Evolutionary conservation across 202 grass and related monocot species (phyloP), one percentile per base, ranked within the genome.

Genomic region (Digitaria exilis): DNA sequence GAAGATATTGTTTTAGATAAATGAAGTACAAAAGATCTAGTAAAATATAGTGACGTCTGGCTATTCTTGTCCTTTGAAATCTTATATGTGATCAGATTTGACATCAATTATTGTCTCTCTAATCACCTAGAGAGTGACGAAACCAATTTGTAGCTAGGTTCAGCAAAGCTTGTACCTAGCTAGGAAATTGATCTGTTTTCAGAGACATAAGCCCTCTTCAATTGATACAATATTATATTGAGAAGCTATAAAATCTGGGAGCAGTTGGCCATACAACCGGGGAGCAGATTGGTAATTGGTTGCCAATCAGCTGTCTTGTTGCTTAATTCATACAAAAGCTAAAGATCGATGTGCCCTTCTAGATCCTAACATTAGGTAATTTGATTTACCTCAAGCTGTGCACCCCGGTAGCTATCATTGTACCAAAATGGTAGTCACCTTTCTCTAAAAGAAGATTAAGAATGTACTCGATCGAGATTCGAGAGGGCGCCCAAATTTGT

Each of bases 321-420:
- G 51, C 73, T 61, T 61, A 65, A 70, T 70, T 69, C 50, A 70
- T 51, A 65, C 73, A 78, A 78, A 85, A 61, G 41, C 14, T 44
- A 28, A 21, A 14, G 6, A 9, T 70, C 2, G 22, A 15, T 65
- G 6, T 11, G 44, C 12, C 17, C 12, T 76, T 54, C 6, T 70
- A 78, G 51, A 68, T 69, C 37, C 63, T 59, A 69, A 58, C 25
- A 77, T 13, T 77, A 60, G 39, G 54, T 35, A 5, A 44, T 50
- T 10, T 64, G 22, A 76, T 46, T 67, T 31, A 18, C 18, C 1
- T 65, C 42, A 74, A 14, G 39, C 52, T 49, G 32, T 66, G 32
- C 65, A 52, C 15, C 31, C 30, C 17, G 0, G 0, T 4, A 17
- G 39, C 9, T 56, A 55, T 67, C 82, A 69, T 69, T 76, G 24